Percentiles rank a stretch among this genome's conserved stretches.
Evolutionary conservation across 768 basidiomycete genomes (phyloP).

Genomic region (Ephemerocybe angulata): DNA sequence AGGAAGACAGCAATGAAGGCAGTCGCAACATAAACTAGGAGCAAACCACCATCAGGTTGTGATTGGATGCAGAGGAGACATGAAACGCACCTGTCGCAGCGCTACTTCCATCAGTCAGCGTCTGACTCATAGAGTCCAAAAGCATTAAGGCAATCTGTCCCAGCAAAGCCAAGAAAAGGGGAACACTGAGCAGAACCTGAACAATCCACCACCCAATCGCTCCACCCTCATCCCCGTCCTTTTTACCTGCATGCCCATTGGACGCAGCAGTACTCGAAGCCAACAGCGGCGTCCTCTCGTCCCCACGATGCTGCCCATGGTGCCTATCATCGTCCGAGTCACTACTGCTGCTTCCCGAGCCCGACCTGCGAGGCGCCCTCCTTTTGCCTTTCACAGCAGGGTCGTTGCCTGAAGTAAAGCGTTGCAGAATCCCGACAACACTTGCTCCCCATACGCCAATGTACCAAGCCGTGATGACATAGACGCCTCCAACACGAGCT

Average conservation of each 20-base stretch:
- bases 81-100: slow-evolving; percentile 42
- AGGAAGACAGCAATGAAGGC: slow-evolving; percentile 48
- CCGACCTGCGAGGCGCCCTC: slow-evolving; percentile 49
- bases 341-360: slow-evolving; percentile 6
- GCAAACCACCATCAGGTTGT: neutral
- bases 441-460: slow-evolving; percentile 18
- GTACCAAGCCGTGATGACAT: slow-evolving; percentile 56
- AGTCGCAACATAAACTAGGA: slow-evolving; percentile 47
- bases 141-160: slow-evolving; percentile 48
- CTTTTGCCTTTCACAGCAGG: slow-evolving; percentile 40
- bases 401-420: slow-evolving; percentile 12
- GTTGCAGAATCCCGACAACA: slow-evolving; percentile 17
- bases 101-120: slow-evolving; percentile 58
- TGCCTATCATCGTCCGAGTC: neutral
- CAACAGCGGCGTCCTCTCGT: slow-evolving; percentile 15
- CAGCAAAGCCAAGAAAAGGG: slow-evolving; percentile 49
- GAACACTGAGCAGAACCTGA: slow-evolving; percentile 53
- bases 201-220: slow-evolving; percentile 50
- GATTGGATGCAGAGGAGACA: slow-evolving; percentile 1
- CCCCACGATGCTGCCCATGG: neutral
- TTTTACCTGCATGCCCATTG: neutral
- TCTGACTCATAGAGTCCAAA: slow-evolving; percentile 50
- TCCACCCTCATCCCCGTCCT: slow-evolving; percentile 19
- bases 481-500: slow-evolving; percentile 48
- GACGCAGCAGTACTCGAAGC: neutral